phyloP scores from a whole-genome alignment of 2,329 filamentous ascomycete species.

The Cercospora sojina region DNA sequence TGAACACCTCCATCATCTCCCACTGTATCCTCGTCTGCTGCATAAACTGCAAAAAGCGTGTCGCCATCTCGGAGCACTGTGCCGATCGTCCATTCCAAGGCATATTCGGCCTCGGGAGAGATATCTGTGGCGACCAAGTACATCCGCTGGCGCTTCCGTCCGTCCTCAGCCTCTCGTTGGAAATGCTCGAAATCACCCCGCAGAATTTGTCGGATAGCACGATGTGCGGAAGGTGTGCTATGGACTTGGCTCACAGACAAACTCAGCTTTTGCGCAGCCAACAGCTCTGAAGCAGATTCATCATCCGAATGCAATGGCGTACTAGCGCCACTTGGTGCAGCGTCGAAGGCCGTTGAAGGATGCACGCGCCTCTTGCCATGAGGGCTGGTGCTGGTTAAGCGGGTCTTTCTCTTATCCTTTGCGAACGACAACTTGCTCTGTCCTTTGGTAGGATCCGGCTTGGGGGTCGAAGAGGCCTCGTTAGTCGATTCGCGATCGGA shows the following conservation, averaged over 20 bases:
- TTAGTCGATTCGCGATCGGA: conserved; percentile 26
- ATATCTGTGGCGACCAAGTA: conserved; percentile 96
- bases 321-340: conserved; percentile 57
- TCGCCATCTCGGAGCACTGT: conserved; percentile 93
- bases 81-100: conserved; percentile 95
- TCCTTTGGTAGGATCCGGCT: conserved; percentile 40
- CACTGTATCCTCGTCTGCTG: conserved; percentile 77
- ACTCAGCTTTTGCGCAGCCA: conserved; percentile 79
- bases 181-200: conserved; percentile 80
- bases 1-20: conserved; percentile 51
- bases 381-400: conserved; percentile 31
- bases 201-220: conserved; percentile 84
- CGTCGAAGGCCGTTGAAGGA: conserved; percentile 81
- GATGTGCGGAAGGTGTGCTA: conserved; percentile 71
- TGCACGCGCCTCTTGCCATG: conserved; percentile 52
- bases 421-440: conserved; percentile 34
- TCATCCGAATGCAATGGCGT: conserved; percentile 78
- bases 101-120: conserved; percentile 90
- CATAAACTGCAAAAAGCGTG: conserved; percentile 89
- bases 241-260: conserved; percentile 78
- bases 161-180: conserved; percentile 73
- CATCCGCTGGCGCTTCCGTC: conserved; percentile 75
- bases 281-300: conserved; percentile 78
- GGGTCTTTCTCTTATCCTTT: conserved; percentile 31
- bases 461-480: conserved; percentile 22